Base-by-base conservation (phyloP, 2,329 filamentous ascomycete species). In the Ophiostoma sp. region DNA sequence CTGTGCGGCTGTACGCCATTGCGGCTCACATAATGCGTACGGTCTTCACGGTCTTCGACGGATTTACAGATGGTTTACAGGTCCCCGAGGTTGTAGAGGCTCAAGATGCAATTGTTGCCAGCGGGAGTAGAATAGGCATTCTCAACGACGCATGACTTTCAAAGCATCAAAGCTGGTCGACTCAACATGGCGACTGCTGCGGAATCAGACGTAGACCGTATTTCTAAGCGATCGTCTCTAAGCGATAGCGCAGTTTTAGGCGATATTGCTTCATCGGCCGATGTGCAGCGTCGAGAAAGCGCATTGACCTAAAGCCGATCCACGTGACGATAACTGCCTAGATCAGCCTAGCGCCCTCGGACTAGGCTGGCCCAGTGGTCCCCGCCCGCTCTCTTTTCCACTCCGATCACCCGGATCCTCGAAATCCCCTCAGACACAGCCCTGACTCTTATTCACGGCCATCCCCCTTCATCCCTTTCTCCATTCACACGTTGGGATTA, bases 201-300 rank as follows among this genome's bases (percentile, higher is more conserved):
- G 27, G 27, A 27, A 27, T 27, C 27, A 27, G 27, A 27, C 27
- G 27, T 27, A 27, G 27, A 27, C 27, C 27, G 27, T 27, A 27
- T 27, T 27, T 27, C 27, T 27, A 27, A 27, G 27, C 27, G 27
- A 27, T 27, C 27, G 27, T 27, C 27, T 27, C 27, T 27, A 27
- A 27, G 14, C 8, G 18, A 60, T 60, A 60, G 38, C 55, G 55
- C 27, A 60, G 12, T 60, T 38, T 60, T 16, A 38, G 9, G 55
- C 18, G 55, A 60, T 60, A 38, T 60, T 60, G 55, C 55, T 60
- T 36, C 55, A 55, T 55, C 49, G 49, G 49, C n/a, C 49, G 49
- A 55, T 55, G n/a, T 55, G 12, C 49, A 55, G 18, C 27, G 49
- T 9, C n/a, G n/a, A 55, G 27, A 58, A 4, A 58, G 14, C 4